Percentiles rank a stretch among this genome's conserved stretches.
These are phyloP conservation scores for Sphagnum fallax DNA, from an alignment of 228 moss, liverwort and hornwort species.

Conservation along the genomic window DNA sequence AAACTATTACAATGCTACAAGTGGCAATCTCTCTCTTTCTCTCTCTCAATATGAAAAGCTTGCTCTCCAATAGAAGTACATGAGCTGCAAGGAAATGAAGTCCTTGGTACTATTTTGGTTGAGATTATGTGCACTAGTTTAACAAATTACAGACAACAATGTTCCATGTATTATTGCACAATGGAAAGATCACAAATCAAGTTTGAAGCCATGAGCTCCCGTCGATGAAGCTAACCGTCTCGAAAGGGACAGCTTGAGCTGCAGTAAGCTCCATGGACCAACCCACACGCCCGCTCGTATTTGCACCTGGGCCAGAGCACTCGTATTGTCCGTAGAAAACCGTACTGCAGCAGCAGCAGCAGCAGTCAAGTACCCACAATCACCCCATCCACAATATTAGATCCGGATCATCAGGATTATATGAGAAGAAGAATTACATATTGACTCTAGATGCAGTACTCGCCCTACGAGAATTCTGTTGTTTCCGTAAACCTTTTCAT, in stretches of 20 bases:
- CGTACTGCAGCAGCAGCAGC: conserved; percentile 32
- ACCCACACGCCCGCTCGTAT: conserved; percentile 33
- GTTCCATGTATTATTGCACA: background rate
- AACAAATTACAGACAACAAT: too few relatives aligned
- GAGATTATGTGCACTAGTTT: too few relatives aligned
- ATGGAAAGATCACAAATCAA: conserved; percentile 19
- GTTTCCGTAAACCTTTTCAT: too few relatives aligned
- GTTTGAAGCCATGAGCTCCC: conserved; percentile 48
- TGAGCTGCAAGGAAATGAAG: too few relatives aligned
- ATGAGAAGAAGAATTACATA: background rate
- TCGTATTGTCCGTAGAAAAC: conserved; percentile 72
- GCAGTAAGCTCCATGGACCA: conserved; percentile 57
- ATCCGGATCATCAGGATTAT: background rate
- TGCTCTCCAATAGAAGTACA: too few relatives aligned
- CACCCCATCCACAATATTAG: background rate
- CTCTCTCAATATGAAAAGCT: too few relatives aligned
- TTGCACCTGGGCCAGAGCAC: conserved; percentile 62
- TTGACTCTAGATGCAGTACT: background rate
- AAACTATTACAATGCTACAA: too few relatives aligned
- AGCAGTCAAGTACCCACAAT: background rate
- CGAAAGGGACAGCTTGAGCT: conserved; percentile 46
- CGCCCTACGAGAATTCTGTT: background rate
- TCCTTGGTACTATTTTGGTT: too few relatives aligned
- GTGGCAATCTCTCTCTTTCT: too few relatives aligned
- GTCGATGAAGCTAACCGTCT: conserved; percentile 57